Base-by-base conservation (phyloP, 1,284 basidiomycete species). In the Moesziomyces globuligerus region DNA sequence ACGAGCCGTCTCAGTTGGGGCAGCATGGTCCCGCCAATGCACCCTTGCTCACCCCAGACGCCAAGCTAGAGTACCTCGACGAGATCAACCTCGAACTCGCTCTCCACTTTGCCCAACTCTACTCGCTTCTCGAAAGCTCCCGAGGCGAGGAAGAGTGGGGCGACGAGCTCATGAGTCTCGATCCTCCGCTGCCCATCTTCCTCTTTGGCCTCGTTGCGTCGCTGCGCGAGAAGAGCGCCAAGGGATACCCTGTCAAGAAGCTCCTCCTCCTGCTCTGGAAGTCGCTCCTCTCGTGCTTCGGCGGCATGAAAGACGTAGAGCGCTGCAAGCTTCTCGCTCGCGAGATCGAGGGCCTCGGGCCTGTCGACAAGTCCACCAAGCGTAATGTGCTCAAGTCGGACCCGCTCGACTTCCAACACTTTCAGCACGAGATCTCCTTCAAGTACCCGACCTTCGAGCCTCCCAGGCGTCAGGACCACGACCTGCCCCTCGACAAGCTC, bases 251-350 rank as follows among this genome's bases (percentile, higher is more conserved):
- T 0, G 80, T 81, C 39, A 81, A 81, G 48, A 83, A 81, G 92
- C 87, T 98, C 3, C 87, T 98, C 17, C 87, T 98, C n/a, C 88
- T 98, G 1, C 85, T 97, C 1, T 99, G 96, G 96, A 99, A 98
- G 84, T 90, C 92, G 0, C 84, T 98, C 26, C 86, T 99, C 32
- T 90, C 92, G 28, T 95, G 92, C 81, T 90, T 94, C 73, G 96
- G 96, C 28, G 96, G 96, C 3, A 87, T 94, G 71, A 88, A 90
- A 59, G 95, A 98, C 74, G 87, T 93, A 25, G 86, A 86, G 8
- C 88, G 92, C 45, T 92, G 91, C 49, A 96, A 95, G 84, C 89
- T 87, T 45, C 85, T 97, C 3, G 89, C 92, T 1, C 87, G 96
- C 53, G 92, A 97, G 76, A 86, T 96, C 26, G 84, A 85, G 47